Conservation (phyloP, 352 stramenopile species). For the Phytophthora ohioensis region DNA sequence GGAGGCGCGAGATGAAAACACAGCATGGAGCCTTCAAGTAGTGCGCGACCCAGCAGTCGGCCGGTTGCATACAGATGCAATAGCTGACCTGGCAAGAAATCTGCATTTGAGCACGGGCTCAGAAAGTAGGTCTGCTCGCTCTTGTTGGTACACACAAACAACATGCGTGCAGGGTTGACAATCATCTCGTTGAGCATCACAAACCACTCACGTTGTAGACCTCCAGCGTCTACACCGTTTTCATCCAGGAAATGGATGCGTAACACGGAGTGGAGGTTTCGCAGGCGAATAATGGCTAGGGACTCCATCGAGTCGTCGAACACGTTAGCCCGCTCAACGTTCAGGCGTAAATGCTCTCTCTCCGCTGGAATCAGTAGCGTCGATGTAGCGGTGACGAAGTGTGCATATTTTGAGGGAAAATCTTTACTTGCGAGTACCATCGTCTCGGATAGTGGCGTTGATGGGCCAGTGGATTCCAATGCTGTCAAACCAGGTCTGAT, state of each 20-base stretch:
- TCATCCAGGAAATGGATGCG: conserved; percentile 74
- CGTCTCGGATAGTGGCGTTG: conserved; percentile 17
- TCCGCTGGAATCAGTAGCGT: conserved; percentile 32
- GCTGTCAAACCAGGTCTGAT: background rate
- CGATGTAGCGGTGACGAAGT: conserved; percentile 40
- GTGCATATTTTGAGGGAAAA: conserved; percentile 44
- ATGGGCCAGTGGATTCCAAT: background rate
- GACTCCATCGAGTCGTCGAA: conserved; percentile 50
- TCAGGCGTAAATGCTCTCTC: conserved; percentile 34
- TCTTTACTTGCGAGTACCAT: conserved; percentile 27
- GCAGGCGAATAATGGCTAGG: conserved; percentile 35
- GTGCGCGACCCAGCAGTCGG: conserved; percentile 45
- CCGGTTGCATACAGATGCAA: conserved; percentile 40
- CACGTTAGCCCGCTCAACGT: conserved; percentile 38
- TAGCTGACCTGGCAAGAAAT: conserved; percentile 41
- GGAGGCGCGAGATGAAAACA: conserved; percentile 91
- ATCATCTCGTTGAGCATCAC: conserved; percentile 55
- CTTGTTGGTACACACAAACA: conserved; percentile 47
- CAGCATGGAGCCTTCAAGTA: conserved; percentile 89
- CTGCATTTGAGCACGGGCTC: conserved; percentile 38
- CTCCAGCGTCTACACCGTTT: conserved; percentile 69
- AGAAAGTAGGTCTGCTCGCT: conserved; percentile 52
- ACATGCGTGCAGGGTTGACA: conserved; percentile 26
- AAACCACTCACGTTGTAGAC: conserved; percentile 80
- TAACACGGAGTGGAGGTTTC: conserved; percentile 41